A percentile compares a stretch with the other conserved stretches of the same genome.
These are phyloP conservation scores for Somion occarium DNA, from an alignment of 1,284 basidiomycete species.

Conservation along the genomic window DNA sequence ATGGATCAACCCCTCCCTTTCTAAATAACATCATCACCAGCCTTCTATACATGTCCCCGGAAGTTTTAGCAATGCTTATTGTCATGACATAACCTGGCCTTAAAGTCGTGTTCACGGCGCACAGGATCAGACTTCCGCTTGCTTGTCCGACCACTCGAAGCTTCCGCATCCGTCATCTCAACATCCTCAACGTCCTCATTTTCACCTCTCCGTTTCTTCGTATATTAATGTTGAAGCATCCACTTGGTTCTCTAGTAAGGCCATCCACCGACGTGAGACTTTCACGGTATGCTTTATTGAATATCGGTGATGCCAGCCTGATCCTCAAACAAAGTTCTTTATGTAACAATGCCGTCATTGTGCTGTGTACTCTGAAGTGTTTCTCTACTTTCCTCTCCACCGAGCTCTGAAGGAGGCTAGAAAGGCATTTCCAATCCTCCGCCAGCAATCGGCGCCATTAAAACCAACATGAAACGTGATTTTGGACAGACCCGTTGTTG, in stretches of 20 bases:
- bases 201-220: slow-evolving; percentile 78
- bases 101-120: slow-evolving; percentile 89
- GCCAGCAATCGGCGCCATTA: too few species aligned
- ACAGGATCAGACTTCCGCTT: slow-evolving; percentile 56
- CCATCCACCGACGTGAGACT: slow-evolving; percentile 83
- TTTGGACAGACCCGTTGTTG: too few species aligned
- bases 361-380: too few species aligned
- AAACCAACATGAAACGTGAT: too few species aligned
- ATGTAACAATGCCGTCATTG: too few species aligned
- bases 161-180: slow-evolving; percentile 60
- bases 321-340: too few species aligned
- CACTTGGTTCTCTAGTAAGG: slow-evolving; percentile 78
- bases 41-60: slow-evolving; percentile 53
- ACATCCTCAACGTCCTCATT: slow-evolving; percentile 54
- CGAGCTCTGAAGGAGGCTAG: too few species aligned
- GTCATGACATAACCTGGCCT: slow-evolving; percentile 58
- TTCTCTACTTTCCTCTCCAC: too few species aligned
- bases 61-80: background rate
- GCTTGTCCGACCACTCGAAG: slow-evolving; percentile 38
- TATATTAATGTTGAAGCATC: slow-evolving; percentile 93
- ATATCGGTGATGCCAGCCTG: too few species aligned
- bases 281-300: slow-evolving; percentile 87
- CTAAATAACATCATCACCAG: slow-evolving; percentile 92
- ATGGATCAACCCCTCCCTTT: slow-evolving; percentile 84
- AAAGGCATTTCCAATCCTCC: too few species aligned